Percentiles rank a stretch among this genome's conserved stretches.
These are phyloP conservation scores for Paxillus involutus DNA, from an alignment of 768 basidiomycete species.

Conservation along the genomic window DNA sequence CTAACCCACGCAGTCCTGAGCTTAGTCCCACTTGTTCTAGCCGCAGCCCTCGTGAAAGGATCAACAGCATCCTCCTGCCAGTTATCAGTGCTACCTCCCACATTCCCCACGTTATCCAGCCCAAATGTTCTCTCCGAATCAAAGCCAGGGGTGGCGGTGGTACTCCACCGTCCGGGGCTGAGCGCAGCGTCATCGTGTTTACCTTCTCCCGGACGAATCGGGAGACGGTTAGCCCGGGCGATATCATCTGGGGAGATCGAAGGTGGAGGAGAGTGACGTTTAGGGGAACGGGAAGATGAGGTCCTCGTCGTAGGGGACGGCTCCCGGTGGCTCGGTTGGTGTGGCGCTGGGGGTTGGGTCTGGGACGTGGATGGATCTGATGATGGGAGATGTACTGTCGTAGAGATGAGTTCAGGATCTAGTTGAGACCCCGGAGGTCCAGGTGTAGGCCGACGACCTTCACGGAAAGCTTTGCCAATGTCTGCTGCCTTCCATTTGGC, in stretches of 20 bases:
- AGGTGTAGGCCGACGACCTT: constrained; percentile 79
- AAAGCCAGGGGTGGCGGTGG: constrained; percentile 71
- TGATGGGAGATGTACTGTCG: constrained; percentile 2
- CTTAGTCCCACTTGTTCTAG: constrained; percentile 18
- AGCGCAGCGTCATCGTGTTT: constrained; percentile 32
- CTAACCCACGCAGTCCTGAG: constrained; percentile 38
- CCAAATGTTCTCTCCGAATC: constrained; percentile 21
- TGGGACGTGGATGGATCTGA: constrained; percentile 14
- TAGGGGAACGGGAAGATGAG: constrained; percentile 25
- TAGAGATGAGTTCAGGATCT: constrained; percentile 19
- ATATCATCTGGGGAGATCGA: constrained; percentile 29
- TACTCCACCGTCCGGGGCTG: constrained; percentile 71
- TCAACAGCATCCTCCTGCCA: constrained; percentile 30
- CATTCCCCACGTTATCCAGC: constrained; percentile 16
- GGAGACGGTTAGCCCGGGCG: constrained; percentile 28
- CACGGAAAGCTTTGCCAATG: constrained; percentile 92
- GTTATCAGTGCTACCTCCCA: constrained; percentile 18
- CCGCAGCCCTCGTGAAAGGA: constrained; percentile 25
- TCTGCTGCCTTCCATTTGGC: constrained; percentile 98
- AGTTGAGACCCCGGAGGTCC: constrained; percentile 63
- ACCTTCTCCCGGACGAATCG: constrained; percentile 19
- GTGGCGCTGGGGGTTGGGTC: constrained; percentile 18
- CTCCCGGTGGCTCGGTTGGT: constrained; percentile 25
- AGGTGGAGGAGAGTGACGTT: constrained; percentile 34
- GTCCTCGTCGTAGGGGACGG: constrained; percentile 19